A percentile compares a stretch with the other conserved stretches of the same genome.
Evolutionary conservation across 83 land plant genomes (phyloP).

Genomic region (Larix sibirica): DNA sequence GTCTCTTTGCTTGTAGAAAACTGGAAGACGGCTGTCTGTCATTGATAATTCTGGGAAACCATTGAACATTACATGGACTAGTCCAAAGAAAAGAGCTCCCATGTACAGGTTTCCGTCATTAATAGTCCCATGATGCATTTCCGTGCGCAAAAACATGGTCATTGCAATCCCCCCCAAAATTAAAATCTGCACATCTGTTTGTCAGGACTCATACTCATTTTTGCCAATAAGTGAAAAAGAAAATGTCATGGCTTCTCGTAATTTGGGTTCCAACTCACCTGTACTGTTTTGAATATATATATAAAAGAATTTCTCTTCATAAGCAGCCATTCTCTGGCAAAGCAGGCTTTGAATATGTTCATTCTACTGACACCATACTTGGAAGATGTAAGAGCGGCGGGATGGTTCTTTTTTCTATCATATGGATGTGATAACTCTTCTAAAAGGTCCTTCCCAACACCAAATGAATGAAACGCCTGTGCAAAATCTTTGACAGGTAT

Average conservation of each 20-base stretch:
- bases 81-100: constrained; percentile 31
- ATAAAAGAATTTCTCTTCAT: constrained; percentile 73
- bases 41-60: constrained; percentile 36
- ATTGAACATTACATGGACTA: constrained; percentile 27
- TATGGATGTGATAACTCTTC: constrained; percentile 49
- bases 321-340: constrained; percentile 45
- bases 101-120: constrained; percentile 22
- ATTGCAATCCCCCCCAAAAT: constrained; percentile 19
- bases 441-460: constrained; percentile 35
- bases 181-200: constrained; percentile 10
- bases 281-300: constrained; percentile 51
- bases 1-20: constrained; percentile 41
- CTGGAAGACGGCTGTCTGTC: constrained; percentile 27
- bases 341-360: constrained; percentile 47
- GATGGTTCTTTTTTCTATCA: constrained; percentile 52
- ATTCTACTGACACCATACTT: constrained; percentile 39
- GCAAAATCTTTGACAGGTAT: constrained; percentile 56
- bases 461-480: constrained; percentile 54
- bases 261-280: constrained; percentile 26
- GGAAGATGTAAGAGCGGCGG: constrained; percentile 46
- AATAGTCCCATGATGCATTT: constrained; percentile 15
- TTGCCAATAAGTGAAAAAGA: not conserved
- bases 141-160: constrained; percentile 30
- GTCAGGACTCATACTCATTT: not conserved
- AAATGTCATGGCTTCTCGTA: not conserved